Conservation (phyloP, 805 yeast genomes). For the Schwanniomyces occidentalis region DNA sequence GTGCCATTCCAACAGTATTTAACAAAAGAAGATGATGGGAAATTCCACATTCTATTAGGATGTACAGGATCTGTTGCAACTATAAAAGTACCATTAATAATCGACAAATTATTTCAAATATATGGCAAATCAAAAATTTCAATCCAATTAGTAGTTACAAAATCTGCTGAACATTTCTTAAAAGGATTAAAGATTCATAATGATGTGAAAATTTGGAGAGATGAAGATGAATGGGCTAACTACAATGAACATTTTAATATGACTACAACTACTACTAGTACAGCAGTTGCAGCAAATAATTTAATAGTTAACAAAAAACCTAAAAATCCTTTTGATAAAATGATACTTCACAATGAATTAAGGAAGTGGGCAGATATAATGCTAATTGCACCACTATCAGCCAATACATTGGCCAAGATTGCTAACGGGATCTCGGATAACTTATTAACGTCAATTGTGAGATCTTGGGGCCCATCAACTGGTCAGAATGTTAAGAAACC, state of each 20-base stretch:
- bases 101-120: slow-evolving; percentile 79
- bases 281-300: slow-evolving; percentile 6
- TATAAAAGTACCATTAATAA: slow-evolving; percentile 85
- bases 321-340: slow-evolving; percentile 35
- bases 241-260: slow-evolving; percentile 24
- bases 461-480: slow-evolving; percentile 33
- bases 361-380: slow-evolving; percentile 49
- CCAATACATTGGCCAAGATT: slow-evolving; percentile 45
- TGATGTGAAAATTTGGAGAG: slow-evolving; percentile 86
- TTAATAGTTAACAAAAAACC: slow-evolving; percentile 17
- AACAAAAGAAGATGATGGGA: slow-evolving; percentile 75
- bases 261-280: slow-evolving; percentile 20
- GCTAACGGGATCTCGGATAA: slow-evolving; percentile 47
- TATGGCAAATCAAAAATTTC: slow-evolving; percentile 71
- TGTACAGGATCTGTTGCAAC: slow-evolving; percentile 98
- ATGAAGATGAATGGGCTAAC: slow-evolving; percentile 86
- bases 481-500: slow-evolving; percentile 32
- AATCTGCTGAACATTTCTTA: slow-evolving; percentile 71
- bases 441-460: slow-evolving; percentile 40
- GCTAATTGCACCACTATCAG: slow-evolving; percentile 47
- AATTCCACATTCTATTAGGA: slow-evolving; percentile 84
- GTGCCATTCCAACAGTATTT: slow-evolving; percentile 75
- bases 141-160: slow-evolving; percentile 82
- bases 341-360: slow-evolving; percentile 44
- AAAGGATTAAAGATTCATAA: slow-evolving; percentile 62